Evolutionary conservation across 352 stramenopile species (phyloP), one percentile per base, ranked within the genome.

Genomic region (Globisporangium irregulare): DNA sequence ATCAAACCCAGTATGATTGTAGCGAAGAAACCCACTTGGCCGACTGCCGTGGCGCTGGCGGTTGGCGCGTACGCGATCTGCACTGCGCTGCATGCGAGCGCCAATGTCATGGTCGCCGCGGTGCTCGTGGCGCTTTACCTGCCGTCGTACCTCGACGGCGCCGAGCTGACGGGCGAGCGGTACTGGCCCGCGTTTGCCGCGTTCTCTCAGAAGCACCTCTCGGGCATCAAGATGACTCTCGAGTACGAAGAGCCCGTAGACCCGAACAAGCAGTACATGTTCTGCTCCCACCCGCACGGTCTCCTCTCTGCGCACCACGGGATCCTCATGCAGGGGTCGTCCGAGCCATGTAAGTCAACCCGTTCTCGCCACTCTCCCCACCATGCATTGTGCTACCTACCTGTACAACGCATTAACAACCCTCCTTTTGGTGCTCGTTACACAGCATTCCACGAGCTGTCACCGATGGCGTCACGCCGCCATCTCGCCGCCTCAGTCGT

Each of bases 261-360:
- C 41, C 76, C 81, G 5, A 65, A 59, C 32, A 84, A 82, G 73
- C 86, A 92, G 66, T 88, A 94, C 64, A 86, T 95, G 32, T 91
- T 93, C 59, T 89, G 76, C 62, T 90, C 81, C 3, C 87, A 95
- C 59, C 87, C 87, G 46, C 87, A 95, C 60, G 87, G 86, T 15
- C 61, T 93, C 12, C 56, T 91, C 50, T 95, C 87, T 10, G 78
- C 67, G 41, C 84, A 94, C 63, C 84, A 95, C 66, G 87, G 81
- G 0, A 71, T 82, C 22, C 70, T 93, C 27, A 71, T 94, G 73
- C 73, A 74, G 15, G 85, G 85, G 7, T 77, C 78, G 1, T 89
- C 83, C 6, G 75, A 70, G 67, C 87, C 86, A 54, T 82, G 81
- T 88, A 69, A 70, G 79, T 73, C 57, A 36, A 20, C 57, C 7